Evolutionary conservation across 2,329 filamentous ascomycete genomes (phyloP), one percentile per base, ranked within the genome.

Genomic region (Colletotrichum navitas): DNA sequence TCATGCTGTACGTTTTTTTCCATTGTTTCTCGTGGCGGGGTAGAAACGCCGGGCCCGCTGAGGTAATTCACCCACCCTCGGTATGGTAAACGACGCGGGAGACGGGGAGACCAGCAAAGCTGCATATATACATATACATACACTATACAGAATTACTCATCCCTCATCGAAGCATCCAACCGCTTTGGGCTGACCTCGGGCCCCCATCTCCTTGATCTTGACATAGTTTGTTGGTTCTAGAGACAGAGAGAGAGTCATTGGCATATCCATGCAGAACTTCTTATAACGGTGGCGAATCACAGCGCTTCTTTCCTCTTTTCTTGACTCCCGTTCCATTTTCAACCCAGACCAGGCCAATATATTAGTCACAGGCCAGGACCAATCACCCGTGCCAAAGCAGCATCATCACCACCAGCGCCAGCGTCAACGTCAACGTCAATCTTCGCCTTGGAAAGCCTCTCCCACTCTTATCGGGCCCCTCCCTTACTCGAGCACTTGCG

Each of bases 61-160:
- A 62, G 63, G 63, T 61, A 62, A 62, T 62, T 62, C 63, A 41
- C 54, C 26, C 55, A 26, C 16, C 32, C 34, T 47, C 24, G 4
- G 51, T 39, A 21, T 14, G 29, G 24, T 21, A 32, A 16, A 24
- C 43, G 11, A 14, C 54, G 8, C n/a, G 26, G 18, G 8, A 26
- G 21, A 26, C 49, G 36, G 52, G 52, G 66, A 47, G 47, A 59
- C 16, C 18, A 45, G 43, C 18, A 63, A 63, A 41, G 49, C 12
- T 60, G 67, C 67, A 66, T 70, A 66, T 32, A 66, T 54, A 66
- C 62, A 70, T 60, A 60, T 5, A 14, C 11, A 39, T 14, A 41
- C n/a, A 60, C 55, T 66, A 66, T 70, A 70, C 62, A 66, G 56
- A 41, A 45, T 65, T 39, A 60, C 47, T 71, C 68, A 68, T 71